A percentile compares a stretch with the other conserved stretches of the same genome.
Evolutionary conservation across 1,139 yeast genomes (phyloP).

Genomic region (Saccharomyces pastorianus): DNA sequence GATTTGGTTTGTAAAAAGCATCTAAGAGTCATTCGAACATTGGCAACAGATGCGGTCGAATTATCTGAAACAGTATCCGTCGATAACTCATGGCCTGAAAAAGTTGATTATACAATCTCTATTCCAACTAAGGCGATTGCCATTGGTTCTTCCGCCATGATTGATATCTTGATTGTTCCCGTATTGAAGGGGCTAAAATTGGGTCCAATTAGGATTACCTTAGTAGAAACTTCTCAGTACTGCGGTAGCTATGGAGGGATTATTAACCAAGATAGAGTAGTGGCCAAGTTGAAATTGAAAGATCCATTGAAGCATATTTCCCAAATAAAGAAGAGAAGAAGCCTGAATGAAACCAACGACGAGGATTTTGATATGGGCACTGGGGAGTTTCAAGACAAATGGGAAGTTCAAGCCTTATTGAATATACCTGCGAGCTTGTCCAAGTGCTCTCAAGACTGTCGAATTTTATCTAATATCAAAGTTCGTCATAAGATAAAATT

Average conservation of each 20-base stretch:
- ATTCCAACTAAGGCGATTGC: constrained; percentile 87
- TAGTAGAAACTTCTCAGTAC: constrained; percentile 61
- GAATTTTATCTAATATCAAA: constrained; percentile 44
- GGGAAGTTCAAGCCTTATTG: constrained; percentile 63
- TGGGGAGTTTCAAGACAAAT: constrained; percentile 45
- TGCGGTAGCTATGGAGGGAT: constrained; percentile 42
- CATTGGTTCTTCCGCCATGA: constrained; percentile 70
- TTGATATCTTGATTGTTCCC: constrained; percentile 69
- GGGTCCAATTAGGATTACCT: constrained; percentile 59
- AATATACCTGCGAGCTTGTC: constrained; percentile 66
- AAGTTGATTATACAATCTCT: constrained; percentile 82
- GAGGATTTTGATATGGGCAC: neutral
- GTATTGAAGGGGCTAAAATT: constrained; percentile 69
- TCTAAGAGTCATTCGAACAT: constrained; percentile 73
- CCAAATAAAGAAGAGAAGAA: constrained; percentile 1
- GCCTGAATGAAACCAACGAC: neutral
- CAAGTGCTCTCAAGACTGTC: constrained; percentile 80
- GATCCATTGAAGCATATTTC: constrained; percentile 32
- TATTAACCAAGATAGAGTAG: constrained; percentile 45
- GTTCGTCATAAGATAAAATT: constrained; percentile 59
- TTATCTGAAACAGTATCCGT: constrained; percentile 87
- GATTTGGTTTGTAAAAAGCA: constrained; percentile 63
- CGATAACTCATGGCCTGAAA: constrained; percentile 92
- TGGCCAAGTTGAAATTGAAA: constrained; percentile 40
- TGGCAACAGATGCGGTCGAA: constrained; percentile 83